Evolutionary conservation across 495 filamentous ascomycete species (phyloP), one percentile per base, ranked within the genome.

Genomic region (Extremus antarcticus): DNA sequence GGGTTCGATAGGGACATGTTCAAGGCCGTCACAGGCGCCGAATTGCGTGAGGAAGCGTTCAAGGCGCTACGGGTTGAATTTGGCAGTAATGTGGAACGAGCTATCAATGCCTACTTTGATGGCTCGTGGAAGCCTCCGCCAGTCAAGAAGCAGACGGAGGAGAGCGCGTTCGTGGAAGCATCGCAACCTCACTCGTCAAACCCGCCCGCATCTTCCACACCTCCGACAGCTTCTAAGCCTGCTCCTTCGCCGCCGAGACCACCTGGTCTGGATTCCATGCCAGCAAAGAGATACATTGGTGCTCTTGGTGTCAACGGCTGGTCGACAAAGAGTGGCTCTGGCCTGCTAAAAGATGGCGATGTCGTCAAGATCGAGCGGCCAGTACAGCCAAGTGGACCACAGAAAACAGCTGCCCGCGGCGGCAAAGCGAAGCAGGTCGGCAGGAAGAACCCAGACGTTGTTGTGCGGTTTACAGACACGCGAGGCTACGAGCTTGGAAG

Each of bases 261-360:
- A 20, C 46, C 38, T 13, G 46, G 39, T 15, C 55, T 54, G 1
- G 15, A 47, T 35, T 61, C 47, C 29, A 78, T 81, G 69, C 84
- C 87, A 0, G 60, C 75, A 2, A 74, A 72, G 52, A 76, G 94
- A 64, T 98, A 95, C 64, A 75, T 97, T 47, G 92, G 92, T 24
- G 86, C 88, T 0, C 94, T 97, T 70, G 92, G 94, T 16, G 90
- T 87, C 4, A 87, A 81, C 25, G 91, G 82, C 8, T 98, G 92
- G 92, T 79, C 88, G 40, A 97, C 92, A n/a, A 79, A 80, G 61
- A 95, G 87, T 64, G 92, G 92, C 2, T 71, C 65, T 2, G 78
- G 75, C 24, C 66, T 95, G 7, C 56, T 97, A 39, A 83, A 78
- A 50, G 85, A 91, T 63, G 87, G 83, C 1, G 90, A 96, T 57